These are phyloP conservation scores for Elsinoe batatas DNA, from an alignment of 2,329 filamentous ascomycete genomes.

Conservation along the genomic window DNA sequence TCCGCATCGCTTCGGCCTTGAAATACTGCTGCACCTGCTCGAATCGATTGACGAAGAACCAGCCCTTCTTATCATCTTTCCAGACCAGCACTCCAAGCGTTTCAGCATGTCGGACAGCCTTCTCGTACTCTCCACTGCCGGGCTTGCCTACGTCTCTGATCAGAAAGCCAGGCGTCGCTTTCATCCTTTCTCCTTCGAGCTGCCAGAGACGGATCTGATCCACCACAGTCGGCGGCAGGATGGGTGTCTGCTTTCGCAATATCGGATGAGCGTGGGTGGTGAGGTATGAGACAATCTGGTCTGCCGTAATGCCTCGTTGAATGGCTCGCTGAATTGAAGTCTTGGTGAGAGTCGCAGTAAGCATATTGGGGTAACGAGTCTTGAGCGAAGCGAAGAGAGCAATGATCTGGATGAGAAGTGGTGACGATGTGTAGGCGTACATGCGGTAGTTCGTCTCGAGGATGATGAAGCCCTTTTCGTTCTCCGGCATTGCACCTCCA, in stretches of 20 bases:
- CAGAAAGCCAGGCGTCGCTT: slow-evolving; percentile 69
- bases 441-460: slow-evolving; percentile 96
- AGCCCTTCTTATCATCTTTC: slow-evolving; percentile 66
- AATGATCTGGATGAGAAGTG: slow-evolving; percentile 88
- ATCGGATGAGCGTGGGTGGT: slow-evolving; percentile 89
- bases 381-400: slow-evolving; percentile 79
- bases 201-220: slow-evolving; percentile 98
- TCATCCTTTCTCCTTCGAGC: slow-evolving; percentile 91
- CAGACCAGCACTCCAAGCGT: slow-evolving; percentile 85
- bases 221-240: slow-evolving; percentile 88
- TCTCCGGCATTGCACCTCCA: slow-evolving; percentile 25
- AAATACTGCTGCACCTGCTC: slow-evolving; percentile 82
- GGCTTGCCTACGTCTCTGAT: slow-evolving; percentile 74
- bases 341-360: slow-evolving; percentile 83
- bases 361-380: slow-evolving; percentile 88
- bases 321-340: slow-evolving; percentile 82
- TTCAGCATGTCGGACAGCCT: slow-evolving; percentile 65
- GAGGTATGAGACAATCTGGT: slow-evolving; percentile 92
- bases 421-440: slow-evolving; percentile 92
- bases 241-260: slow-evolving; percentile 66
- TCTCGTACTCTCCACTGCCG: slow-evolving; percentile 49
- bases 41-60: slow-evolving; percentile 86
- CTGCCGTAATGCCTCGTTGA: slow-evolving; percentile 78
- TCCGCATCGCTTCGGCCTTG: slow-evolving; percentile 42
- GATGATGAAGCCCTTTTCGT: slow-evolving; percentile 72